phyloP scores from a whole-genome alignment of 768 basidiomycete species.

The Paxillus ammoniavirescens region DNA sequence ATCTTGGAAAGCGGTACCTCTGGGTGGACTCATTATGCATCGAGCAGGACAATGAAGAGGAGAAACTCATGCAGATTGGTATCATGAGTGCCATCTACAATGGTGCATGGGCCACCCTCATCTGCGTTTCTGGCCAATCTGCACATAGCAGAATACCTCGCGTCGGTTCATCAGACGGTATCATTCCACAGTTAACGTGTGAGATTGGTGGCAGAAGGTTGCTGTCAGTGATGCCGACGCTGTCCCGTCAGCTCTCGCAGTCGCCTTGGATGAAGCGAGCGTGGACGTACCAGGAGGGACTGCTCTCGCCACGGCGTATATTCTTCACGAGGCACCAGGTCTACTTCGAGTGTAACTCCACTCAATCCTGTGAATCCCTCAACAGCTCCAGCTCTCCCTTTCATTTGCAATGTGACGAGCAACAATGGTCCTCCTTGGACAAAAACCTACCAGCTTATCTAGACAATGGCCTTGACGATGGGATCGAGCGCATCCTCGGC shows the following conservation, averaged over 20 bases:
- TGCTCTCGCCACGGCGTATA: constrained; percentile 14
- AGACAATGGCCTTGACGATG: background rate
- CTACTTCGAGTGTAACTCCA: constrained; percentile 16
- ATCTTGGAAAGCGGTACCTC: constrained; percentile 14
- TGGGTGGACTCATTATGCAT: constrained; percentile 21
- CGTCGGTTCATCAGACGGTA: constrained; percentile 6
- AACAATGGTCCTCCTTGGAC: background rate
- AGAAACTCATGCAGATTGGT: constrained; percentile 10
- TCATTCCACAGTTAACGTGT: constrained; percentile 10
- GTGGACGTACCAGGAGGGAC: constrained; percentile 19
- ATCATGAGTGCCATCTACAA: constrained; percentile 18
- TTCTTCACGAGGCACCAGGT: constrained; percentile 21
- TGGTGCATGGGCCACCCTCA: constrained; percentile 12
- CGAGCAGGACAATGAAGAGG: constrained; percentile 4
- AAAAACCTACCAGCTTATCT: background rate
- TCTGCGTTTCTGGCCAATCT: constrained; percentile 6
- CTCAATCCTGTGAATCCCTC: constrained; percentile 12
- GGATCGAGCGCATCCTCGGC: background rate
- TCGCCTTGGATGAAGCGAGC: constrained; percentile 14
- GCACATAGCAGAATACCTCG: constrained; percentile 13
- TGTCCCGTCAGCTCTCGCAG: background rate
- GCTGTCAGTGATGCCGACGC: constrained; percentile 10
- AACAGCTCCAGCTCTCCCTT: constrained; percentile 13
- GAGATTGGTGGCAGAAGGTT: constrained; percentile 5
- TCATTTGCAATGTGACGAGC: constrained; percentile 5